Base-by-base conservation (phyloP, 148 eudicot genomes). In the Mesembryanthemum crystallinum region DNA sequence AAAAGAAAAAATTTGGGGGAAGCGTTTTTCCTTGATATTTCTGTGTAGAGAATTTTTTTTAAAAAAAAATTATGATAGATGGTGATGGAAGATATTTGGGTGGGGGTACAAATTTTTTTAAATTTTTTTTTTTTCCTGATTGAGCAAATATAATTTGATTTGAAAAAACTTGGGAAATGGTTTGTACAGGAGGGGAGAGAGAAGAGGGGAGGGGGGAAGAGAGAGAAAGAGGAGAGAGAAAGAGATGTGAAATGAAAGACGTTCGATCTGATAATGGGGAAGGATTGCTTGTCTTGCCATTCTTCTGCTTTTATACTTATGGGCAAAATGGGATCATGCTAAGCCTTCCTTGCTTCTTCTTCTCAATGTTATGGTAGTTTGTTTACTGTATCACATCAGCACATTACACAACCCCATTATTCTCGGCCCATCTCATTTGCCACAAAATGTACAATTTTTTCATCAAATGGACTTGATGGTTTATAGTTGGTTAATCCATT, bases 291-390 rank as follows among this genome's bases (percentile, higher is more conserved):
- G 77, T 72, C 72, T 62, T 71, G 76, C 61, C 76, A 75, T 65
- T 66, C 73, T 21, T 51, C 77, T 37, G 58, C 70, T 71, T 79
- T 39, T 78, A 82, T 78, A 82, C 85, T 78, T 78, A 82, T 78
- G 78, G 85, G 82, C 81, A 71, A 71, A 70, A 64, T 64, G 67
- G 39, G 21, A 33, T 54, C n/a, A n/a, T n/a, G n/a, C n/a, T n/a
- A n/a, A n/a, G n/a, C n/a, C n/a, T n/a, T n/a, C n/a, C n/a, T n/a
- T n/a, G n/a, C n/a, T n/a, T n/a, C n/a, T n/a, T n/a, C n/a, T n/a
- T n/a, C n/a, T n/a, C n/a, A n/a, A n/a, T n/a, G n/a, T n/a, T n/a
- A n/a, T n/a, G n/a, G n/a, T n/a, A n/a, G n/a, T n/a, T n/a, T n/a
- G n/a, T n/a, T n/a, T n/a, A n/a, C n/a, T n/a, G n/a, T n/a, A n/a